These are phyloP conservation scores for Tympanopsis confertula DNA, from an alignment of 2,329 filamentous ascomycete species.

Conservation along the genomic window DNA sequence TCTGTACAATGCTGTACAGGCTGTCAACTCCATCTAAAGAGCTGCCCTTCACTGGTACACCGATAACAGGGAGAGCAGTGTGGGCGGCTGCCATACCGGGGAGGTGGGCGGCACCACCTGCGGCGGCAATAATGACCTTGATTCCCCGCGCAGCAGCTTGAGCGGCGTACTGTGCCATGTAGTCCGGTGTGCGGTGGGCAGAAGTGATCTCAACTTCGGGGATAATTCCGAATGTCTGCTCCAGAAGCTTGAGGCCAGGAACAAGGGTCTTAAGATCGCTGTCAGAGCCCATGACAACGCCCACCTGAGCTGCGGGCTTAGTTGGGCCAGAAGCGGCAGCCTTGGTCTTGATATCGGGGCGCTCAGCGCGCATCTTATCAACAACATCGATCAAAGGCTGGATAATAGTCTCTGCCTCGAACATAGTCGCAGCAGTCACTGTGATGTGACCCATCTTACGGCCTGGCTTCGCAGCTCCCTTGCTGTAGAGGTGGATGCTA, in stretches of 20 bases:
- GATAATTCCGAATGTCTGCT: constrained; percentile 27
- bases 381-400: constrained; percentile 46
- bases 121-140: constrained; percentile 33
- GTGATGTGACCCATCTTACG: constrained; percentile 67
- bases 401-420: constrained; percentile 47
- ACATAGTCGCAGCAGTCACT: constrained; percentile 48
- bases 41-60: constrained; percentile 29
- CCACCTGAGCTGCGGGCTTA: constrained; percentile 20
- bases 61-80: constrained; percentile 29
- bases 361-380: constrained; percentile 15
- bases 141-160: constrained; percentile 25
- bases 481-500: constrained; percentile 60
- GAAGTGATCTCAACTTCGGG: constrained; percentile 31
- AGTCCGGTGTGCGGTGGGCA: constrained; percentile 28
- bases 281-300: constrained; percentile 35
- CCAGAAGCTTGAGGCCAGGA: constrained; percentile 29
- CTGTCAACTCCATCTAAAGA: constrained; percentile 29
- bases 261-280: constrained; percentile 29
- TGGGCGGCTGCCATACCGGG: constrained; percentile 31
- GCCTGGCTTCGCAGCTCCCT: constrained; percentile 47
- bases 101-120: constrained; percentile 29
- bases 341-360: constrained; percentile 8
- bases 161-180: constrained; percentile 28
- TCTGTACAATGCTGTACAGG: constrained; percentile 30
- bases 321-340: not conserved